phyloP scores from a whole-genome alignment of 1,284 basidiomycete species.

The Amylostereum chailletii region DNA sequence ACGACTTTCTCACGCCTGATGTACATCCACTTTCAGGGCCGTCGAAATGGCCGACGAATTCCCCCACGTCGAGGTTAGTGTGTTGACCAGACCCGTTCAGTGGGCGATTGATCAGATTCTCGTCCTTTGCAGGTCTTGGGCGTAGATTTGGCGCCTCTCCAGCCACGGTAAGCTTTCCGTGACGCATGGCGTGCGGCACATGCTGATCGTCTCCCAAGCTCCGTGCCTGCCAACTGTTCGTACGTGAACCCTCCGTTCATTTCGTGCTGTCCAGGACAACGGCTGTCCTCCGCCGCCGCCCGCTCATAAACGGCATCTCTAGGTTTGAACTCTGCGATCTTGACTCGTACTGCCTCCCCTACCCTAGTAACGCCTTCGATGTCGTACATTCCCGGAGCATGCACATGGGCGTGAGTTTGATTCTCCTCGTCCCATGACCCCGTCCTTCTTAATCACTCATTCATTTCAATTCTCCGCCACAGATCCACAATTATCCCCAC shows the following conservation, averaged over 20 bases:
- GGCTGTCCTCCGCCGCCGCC: constrained; percentile 13
- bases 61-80: constrained; percentile 39
- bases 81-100: no score
- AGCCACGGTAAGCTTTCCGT: constrained; percentile 41
- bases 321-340: constrained; percentile 66
- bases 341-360: constrained; percentile 47
- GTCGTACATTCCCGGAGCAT: constrained; percentile 59
- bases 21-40: constrained; percentile 30
- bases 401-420: constrained; percentile 47
- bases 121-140: constrained; percentile 31
- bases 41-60: constrained; percentile 65
- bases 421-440: constrained; percentile 4
- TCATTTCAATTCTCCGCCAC: constrained; percentile 5
- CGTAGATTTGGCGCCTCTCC: constrained; percentile 61
- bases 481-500: constrained; percentile 54
- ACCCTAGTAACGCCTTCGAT: constrained; percentile 52
- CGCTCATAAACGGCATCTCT: constrained; percentile 1
- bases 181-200: neutral
- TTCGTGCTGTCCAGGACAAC: neutral
- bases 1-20: neutral
- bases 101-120: no score
- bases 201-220: constrained; percentile 24
- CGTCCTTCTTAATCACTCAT: constrained; percentile 20
- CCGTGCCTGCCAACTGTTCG: constrained; percentile 62
- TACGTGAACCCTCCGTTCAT: constrained; percentile 20